Conservation (phyloP, 768 basidiomycete genomes). For the Rhodotorula paludigena region DNA sequence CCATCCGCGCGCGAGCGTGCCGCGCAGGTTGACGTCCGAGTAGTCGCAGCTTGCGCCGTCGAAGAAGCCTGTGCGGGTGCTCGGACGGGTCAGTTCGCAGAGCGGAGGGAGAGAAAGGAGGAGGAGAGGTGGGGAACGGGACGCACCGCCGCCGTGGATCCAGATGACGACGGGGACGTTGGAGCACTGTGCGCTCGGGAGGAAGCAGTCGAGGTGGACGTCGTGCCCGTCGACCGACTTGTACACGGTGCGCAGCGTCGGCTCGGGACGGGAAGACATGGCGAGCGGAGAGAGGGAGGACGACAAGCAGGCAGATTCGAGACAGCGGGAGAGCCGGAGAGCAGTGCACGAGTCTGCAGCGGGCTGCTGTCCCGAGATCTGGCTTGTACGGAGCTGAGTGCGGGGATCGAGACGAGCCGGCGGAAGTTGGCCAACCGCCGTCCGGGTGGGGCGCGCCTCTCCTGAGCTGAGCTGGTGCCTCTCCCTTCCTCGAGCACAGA, state of each 20-base stretch:
- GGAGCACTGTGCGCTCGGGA: not conserved
- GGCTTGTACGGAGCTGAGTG: no score
- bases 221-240: slow-evolving; percentile 15
- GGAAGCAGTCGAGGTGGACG: slow-evolving; percentile 32
- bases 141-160: slow-evolving; percentile 32
- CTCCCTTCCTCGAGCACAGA: no score
- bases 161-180: slow-evolving; percentile 19
- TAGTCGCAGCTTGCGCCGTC: slow-evolving; percentile 29
- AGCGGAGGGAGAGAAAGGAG: not conserved
- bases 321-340: no score
- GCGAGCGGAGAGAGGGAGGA: not conserved
- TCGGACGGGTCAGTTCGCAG: not conserved
- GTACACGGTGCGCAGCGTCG: slow-evolving; percentile 7
- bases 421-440: no score
- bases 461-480: no score
- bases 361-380: no score
- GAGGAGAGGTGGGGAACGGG: not conserved
- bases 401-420: no score
- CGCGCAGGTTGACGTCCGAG: slow-evolving; percentile 13
- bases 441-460: no score
- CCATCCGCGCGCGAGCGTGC: slow-evolving; percentile 27
- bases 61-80: slow-evolving; percentile 22
- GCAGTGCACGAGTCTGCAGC: no score
- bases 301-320: no score
- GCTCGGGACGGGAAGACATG: not conserved